Percentiles rank a stretch among this genome's conserved stretches.
Conservation (phyloP, 2,329 filamentous ascomycete species). For the Lecanosticta acicola region DNA sequence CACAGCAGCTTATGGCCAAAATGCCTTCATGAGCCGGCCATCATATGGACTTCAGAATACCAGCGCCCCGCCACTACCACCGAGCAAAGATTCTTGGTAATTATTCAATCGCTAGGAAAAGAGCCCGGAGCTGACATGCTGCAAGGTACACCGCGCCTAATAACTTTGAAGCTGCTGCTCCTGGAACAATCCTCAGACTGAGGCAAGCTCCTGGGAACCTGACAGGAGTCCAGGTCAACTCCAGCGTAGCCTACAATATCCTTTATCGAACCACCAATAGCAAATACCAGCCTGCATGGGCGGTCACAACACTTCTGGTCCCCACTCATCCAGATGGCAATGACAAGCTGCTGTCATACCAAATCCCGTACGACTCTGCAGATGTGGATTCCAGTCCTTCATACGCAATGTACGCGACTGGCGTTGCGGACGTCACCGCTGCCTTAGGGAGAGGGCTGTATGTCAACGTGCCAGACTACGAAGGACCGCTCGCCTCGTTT, state of each 20-base stretch:
- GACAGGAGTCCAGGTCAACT: slow-evolving; percentile 23
- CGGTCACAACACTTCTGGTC: slow-evolving; percentile 28
- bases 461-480: slow-evolving; percentile 45
- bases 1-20: not conserved
- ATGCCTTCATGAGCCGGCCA: not conserved
- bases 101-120: no score
- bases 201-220: slow-evolving; percentile 29
- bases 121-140: not conserved
- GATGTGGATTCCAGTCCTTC: slow-evolving; percentile 38
- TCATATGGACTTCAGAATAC: not conserved
- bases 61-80: not conserved
- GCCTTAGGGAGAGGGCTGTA: slow-evolving; percentile 44
- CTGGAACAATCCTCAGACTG: slow-evolving; percentile 33
- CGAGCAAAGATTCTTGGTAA: not conserved
- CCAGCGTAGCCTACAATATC: slow-evolving; percentile 27
- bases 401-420: slow-evolving; percentile 30
- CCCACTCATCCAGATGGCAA: slow-evolving; percentile 11
- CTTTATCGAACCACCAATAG: slow-evolving; percentile 28
- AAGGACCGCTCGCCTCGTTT: slow-evolving; percentile 41
- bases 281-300: slow-evolving; percentile 22
- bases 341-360: slow-evolving; percentile 25
- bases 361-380: slow-evolving; percentile 35
- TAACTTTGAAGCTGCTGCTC: slow-evolving; percentile 24
- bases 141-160: slow-evolving; percentile 30
- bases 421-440: slow-evolving; percentile 25